Percentiles rank a stretch among this genome's conserved stretches.
Conservation (phyloP, 768 basidiomycete genomes). For the Lactarius vividus region DNA sequence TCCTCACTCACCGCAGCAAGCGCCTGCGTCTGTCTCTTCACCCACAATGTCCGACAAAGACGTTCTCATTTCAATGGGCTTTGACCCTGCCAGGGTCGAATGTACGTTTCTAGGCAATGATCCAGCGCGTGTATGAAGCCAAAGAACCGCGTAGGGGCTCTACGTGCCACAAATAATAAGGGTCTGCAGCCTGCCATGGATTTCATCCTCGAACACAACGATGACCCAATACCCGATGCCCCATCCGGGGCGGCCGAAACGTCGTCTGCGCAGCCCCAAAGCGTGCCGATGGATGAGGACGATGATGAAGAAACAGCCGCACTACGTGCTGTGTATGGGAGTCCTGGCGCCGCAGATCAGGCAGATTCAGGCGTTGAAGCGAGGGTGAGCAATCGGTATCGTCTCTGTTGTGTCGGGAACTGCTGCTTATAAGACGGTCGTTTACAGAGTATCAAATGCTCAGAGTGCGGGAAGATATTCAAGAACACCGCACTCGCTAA, state of each 20-base stretch:
- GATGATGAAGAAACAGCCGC: slow-evolving; percentile 76
- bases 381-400: slow-evolving; percentile 46
- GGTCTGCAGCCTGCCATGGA: slow-evolving; percentile 94
- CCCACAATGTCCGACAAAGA: slow-evolving; percentile 59
- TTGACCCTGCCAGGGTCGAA: slow-evolving; percentile 78
- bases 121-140: slow-evolving; percentile 2
- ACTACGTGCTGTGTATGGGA: slow-evolving; percentile 47
- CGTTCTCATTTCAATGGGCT: slow-evolving; percentile 81
- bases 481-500: slow-evolving; percentile 83
- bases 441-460: slow-evolving; percentile 76
- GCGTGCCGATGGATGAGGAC: slow-evolving; percentile 51
- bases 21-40: background rate
- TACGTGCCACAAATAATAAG: slow-evolving; percentile 76
- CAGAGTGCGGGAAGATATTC: slow-evolving; percentile 83
- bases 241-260: slow-evolving; percentile 35
- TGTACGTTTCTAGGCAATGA: slow-evolving; percentile 50
- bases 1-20: background rate
- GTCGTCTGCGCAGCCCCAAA: slow-evolving; percentile 25
- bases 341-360: slow-evolving; percentile 38
- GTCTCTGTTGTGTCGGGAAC: background rate
- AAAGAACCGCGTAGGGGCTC: slow-evolving; percentile 60
- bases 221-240: slow-evolving; percentile 65
- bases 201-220: slow-evolving; percentile 78
- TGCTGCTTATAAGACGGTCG: background rate
- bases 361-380: slow-evolving; percentile 49